Base-by-base conservation (phyloP, 2,329 filamentous ascomycete genomes). In the Diaporthe destruens region DNA sequence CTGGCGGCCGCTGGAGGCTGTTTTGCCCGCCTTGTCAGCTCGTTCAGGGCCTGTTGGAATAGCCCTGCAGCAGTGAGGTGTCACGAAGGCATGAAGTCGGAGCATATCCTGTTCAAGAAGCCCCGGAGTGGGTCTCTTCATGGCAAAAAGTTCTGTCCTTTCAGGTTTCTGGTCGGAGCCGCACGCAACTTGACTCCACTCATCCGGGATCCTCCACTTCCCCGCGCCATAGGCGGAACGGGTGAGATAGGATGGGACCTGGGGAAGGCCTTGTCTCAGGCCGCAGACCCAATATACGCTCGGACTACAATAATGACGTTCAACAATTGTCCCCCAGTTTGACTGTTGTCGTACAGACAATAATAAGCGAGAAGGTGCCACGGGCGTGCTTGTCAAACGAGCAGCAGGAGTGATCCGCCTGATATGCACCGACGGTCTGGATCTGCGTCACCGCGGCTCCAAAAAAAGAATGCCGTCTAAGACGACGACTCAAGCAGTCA, bases 51-150 rank as follows among this genome's bases (percentile, higher is more conserved):
- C 44, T 42, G 51, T 36, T n/a, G n/a, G 23, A 9, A 1, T 54
- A 36, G 16, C 23, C 25, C 63, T 16, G 49, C n/a, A 23, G 55
- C 44, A 55, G 55, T 61, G 67, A 61, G 55, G 47, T 61, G 4
- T 53, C 20, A 32, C 23, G 18, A 59, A 49, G 42, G 25, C 23
- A 36, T 61, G 61, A 68, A n/a, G 69, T 71, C 72, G 69, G 72
- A 61, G 29, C 16, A 54, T 20, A n/a, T 32, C 72, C 69, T 32
- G 49, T 67, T 73, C 16, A 12, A 29, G 72, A 54, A 73, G 9
- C 47, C 66, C 72, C 72, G 72, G 12, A 0, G 6, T 39, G 20
- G 23, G 69, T 39, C 51, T 18, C 1, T 5, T 39, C n/a, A 36
- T 20, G 16, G 39, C 11, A 51, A 6, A 20, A 56, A 20, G 3